These are phyloP conservation scores for Citeromyces nyonsensis DNA, from an alignment of 805 yeast species.

Conservation along the genomic window DNA sequence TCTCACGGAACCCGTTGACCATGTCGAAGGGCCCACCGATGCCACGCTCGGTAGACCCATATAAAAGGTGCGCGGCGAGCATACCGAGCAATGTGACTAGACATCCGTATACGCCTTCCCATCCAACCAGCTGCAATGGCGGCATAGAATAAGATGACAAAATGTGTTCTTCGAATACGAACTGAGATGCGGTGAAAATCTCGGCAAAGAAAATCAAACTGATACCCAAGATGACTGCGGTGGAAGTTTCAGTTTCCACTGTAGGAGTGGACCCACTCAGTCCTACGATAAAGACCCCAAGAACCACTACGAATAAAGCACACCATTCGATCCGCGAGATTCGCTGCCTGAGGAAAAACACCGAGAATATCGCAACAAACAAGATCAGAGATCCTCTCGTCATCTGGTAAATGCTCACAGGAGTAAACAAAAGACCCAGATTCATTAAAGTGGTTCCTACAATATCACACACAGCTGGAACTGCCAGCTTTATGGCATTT, in stretches of 20 bases:
- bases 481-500: slow-evolving; percentile 21
- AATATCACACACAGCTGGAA: slow-evolving; percentile 62
- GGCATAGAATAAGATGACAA: slow-evolving; percentile 32
- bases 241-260: slow-evolving; percentile 2
- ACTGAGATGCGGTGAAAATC: slow-evolving; percentile 59
- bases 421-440: slow-evolving; percentile 57
- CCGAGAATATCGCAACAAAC: slow-evolving; percentile 61
- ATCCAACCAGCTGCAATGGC: slow-evolving; percentile 56
- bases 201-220: slow-evolving; percentile 42
- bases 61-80: slow-evolving; percentile 22
- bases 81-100: slow-evolving; percentile 25
- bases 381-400: slow-evolving; percentile 66
- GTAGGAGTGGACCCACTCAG: slow-evolving; percentile 34
- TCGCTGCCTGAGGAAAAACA: slow-evolving; percentile 36
- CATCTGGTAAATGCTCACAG: slow-evolving; percentile 77
- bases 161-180: slow-evolving; percentile 64
- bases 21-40: slow-evolving; percentile 44
- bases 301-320: slow-evolving; percentile 42
- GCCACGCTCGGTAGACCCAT: slow-evolving; percentile 19
- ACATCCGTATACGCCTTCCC: slow-evolving; percentile 59
- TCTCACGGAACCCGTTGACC: slow-evolving; percentile 28
- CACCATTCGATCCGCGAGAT: slow-evolving; percentile 56
- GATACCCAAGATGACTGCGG: slow-evolving; percentile 36
- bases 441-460: slow-evolving; percentile 64
- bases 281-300: slow-evolving; percentile 64